phyloP scores from a whole-genome alignment of 1,139 yeast genomes.

The Hanseniaspora gamundiae region DNA sequence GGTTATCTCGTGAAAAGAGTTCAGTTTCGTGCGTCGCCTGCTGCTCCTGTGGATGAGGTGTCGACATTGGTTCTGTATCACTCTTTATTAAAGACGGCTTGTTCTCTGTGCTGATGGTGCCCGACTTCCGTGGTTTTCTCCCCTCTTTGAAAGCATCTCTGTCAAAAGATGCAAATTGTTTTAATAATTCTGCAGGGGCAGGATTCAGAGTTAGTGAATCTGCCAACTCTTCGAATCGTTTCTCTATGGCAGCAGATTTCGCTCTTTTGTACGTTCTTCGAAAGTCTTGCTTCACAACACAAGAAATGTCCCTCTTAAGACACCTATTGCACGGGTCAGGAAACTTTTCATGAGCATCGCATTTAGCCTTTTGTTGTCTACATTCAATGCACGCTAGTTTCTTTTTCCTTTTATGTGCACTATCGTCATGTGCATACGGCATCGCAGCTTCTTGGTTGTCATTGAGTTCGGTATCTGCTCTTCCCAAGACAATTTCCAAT shows the following conservation, averaged over 20 bases:
- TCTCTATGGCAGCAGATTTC: slow-evolving; percentile 71
- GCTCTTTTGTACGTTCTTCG: slow-evolving; percentile 85
- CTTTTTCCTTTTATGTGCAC: slow-evolving; percentile 10
- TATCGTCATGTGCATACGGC: neutral
- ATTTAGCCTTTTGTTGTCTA: slow-evolving; percentile 83
- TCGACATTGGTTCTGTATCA: neutral
- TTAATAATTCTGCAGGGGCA: slow-evolving; percentile 37
- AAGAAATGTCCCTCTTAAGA: slow-evolving; percentile 49
- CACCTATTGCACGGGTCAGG: slow-evolving; percentile 85
- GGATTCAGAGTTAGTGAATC: slow-evolving; percentile 37
- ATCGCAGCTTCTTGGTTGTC: neutral
- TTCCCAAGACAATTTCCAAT: too few species aligned
- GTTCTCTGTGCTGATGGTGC: neutral
- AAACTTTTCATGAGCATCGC: slow-evolving; percentile 68
- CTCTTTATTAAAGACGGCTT: neutral
- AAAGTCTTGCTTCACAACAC: slow-evolving; percentile 68
- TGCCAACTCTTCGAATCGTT: slow-evolving; percentile 59
- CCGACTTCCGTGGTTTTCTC: slow-evolving; percentile 10
- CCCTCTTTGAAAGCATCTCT: slow-evolving; percentile 22
- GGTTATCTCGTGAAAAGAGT: too few species aligned
- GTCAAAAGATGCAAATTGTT: slow-evolving; percentile 19
- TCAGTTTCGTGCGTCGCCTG: too few species aligned
- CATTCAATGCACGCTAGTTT: slow-evolving; percentile 91
- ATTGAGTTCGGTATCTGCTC: too few species aligned
- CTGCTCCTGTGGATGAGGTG: too few species aligned